These are phyloP conservation scores for Penicillium ucsense DNA, from an alignment of 495 filamentous ascomycete species.

Conservation along the genomic window DNA sequence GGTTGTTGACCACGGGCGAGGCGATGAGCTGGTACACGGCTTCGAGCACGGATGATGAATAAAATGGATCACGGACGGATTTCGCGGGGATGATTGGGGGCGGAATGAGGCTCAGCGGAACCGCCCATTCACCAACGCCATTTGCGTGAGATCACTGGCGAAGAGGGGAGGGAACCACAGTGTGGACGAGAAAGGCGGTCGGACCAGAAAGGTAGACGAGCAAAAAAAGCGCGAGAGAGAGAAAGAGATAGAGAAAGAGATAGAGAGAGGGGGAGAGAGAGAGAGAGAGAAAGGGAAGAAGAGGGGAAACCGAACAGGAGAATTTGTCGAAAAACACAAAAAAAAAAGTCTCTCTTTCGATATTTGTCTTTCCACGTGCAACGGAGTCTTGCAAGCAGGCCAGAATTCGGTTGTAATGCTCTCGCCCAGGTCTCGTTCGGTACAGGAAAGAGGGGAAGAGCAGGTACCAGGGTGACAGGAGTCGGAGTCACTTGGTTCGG, in stretches of 20 bases:
- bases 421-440: neutral
- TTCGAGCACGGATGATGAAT: neutral
- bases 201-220: neutral
- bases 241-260: neutral
- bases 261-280: neutral
- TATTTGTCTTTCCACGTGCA: too few species aligned
- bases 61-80: neutral
- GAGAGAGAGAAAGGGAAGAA: too few species aligned
- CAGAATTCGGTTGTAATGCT: too few species aligned
- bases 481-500: conserved; percentile 4
- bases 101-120: neutral
- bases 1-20: too few species aligned
- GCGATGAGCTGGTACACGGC: too few species aligned
- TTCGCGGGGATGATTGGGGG: neutral
- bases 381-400: too few species aligned
- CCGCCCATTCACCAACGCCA: neutral
- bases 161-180: neutral
- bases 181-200: neutral
- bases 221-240: neutral
- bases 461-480: neutral
- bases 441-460: too few species aligned
- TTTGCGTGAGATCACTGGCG: neutral
- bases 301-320: too few species aligned
- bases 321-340: too few species aligned
- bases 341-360: too few species aligned